A percentile compares a stretch with the other conserved stretches of the same genome.
These are phyloP conservation scores for Pseudozyma sp. DNA, from an alignment of 1,284 basidiomycete species.

Conservation along the genomic window DNA sequence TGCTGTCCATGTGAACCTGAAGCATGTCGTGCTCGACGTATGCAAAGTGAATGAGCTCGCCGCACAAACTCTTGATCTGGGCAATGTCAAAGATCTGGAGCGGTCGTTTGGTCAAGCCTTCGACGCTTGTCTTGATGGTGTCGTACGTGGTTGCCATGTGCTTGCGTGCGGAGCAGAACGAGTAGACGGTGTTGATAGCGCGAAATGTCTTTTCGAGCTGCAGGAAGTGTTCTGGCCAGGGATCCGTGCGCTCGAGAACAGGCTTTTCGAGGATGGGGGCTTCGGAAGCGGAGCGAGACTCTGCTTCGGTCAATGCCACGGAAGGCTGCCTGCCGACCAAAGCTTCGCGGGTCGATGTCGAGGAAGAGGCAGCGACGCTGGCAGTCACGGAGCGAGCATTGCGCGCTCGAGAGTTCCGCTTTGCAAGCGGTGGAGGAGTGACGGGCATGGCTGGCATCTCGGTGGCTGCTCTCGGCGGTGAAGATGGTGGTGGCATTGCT, in stretches of 20 bases:
- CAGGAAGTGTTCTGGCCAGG: slow-evolving; percentile 69
- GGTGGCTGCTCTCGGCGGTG: slow-evolving; percentile 15
- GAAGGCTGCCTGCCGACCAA: slow-evolving; percentile 35
- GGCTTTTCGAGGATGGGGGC: slow-evolving; percentile 23
- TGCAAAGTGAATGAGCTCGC: slow-evolving; percentile 82
- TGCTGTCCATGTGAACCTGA: slow-evolving; percentile 73
- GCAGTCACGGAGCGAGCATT: slow-evolving; percentile 30
- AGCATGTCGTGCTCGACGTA: slow-evolving; percentile 80
- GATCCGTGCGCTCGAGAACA: slow-evolving; percentile 36
- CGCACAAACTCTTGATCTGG: slow-evolving; percentile 88
- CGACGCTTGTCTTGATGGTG: slow-evolving; percentile 80
- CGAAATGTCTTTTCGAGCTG: slow-evolving; percentile 71
- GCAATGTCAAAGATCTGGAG: slow-evolving; percentile 82
- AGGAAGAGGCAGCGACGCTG: slow-evolving; percentile 4
- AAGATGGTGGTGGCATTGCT: slow-evolving; percentile 2
- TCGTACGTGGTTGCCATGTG: slow-evolving; percentile 84
- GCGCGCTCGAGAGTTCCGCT: slow-evolving; percentile 21
- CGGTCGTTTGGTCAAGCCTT: slow-evolving; percentile 80
- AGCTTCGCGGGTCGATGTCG: slow-evolving; percentile 16
- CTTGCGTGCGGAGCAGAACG: slow-evolving; percentile 85
- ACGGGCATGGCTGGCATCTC: slow-evolving; percentile 1
- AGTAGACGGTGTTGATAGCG: slow-evolving; percentile 89
- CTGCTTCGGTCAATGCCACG: slow-evolving; percentile 22
- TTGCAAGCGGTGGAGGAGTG: slow-evolving; percentile 18
- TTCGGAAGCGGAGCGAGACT: slow-evolving; percentile 20